Evolutionary conservation across 2,329 filamentous ascomycete species (phyloP), one percentile per base, ranked within the genome.

Genomic region (Chaetomium strumarium): DNA sequence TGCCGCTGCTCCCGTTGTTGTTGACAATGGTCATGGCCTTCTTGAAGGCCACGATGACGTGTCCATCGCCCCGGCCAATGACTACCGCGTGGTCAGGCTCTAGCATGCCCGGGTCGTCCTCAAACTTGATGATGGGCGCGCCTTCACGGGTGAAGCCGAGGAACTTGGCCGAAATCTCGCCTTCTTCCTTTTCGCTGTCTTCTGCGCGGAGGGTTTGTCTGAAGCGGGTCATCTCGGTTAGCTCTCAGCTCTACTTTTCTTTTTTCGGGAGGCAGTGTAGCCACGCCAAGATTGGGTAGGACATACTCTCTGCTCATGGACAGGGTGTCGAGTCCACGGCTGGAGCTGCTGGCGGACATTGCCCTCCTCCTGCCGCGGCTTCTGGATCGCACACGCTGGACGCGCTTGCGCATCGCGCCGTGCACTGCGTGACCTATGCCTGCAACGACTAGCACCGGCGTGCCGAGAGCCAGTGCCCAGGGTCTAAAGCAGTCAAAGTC

Each of bases 401-500:
- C 62, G 3, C 67, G 66, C 52, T 67, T 69, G 48, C 69, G 61
- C 46, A 67, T 57, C 42, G 63, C 59, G n/a, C 55, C 68, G 51
- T 76, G 73, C 42, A 79, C 64, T 37, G 79, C 66, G 62, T 79
- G 71, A 36, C 76, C 72, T 40, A 80, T 58, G 0, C 77, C 78
- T 5, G 78, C 79, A 46, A 81, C 77, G 29, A 83, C 79, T 9
- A 83, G 70, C 2, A 83, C 78, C 0, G 80, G 80, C 0, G 80
- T 83, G 7, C 80, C 80, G 12, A 83, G 64, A 12, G 79, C 80
- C 7, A 83, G 72, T 2, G 76, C 79, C 79, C 79, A 83, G 0
- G 75, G 75, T 14, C 73, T 75, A 37, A 8, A 31, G 19, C 10
- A 10, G 3, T 11, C 13, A 30, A 8, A 20, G 33, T 52, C 43